Evolutionary conservation across 345 rosid species (phyloP), one percentile per base, ranked within the genome.

Genomic region (Carallia brachiata): DNA sequence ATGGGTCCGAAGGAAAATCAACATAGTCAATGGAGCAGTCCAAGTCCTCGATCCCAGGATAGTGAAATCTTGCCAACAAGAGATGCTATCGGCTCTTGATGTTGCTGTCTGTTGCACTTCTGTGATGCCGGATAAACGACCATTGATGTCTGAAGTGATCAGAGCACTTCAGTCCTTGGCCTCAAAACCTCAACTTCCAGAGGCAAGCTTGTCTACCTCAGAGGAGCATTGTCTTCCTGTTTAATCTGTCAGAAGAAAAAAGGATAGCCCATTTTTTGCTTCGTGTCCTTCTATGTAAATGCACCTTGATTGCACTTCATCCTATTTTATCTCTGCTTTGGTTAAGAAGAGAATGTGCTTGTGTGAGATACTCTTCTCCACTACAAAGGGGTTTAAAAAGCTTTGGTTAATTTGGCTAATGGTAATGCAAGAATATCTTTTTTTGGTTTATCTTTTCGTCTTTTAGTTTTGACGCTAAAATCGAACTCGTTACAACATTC

Each of bases 1-100:
- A 77, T 89, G 88, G 89, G 96, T 94, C 56, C 80, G 98, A 44
- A 81, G 98, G 78, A 94, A 86, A 82, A 89, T 94, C 81, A 91
- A 94, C 87, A 78, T 94, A 61, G 76, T 82, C 7, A 79, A 87
- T 19, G 98, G 98, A 27, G 89, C 88, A 52, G 57, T 70, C 15
- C 86, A 84, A 75, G 90, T 91, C 78, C 84, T 94, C 32, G 98
- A 93, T 77, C 81, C 88, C 5, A 88, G 78, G 68, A 83, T 91
- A 73, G 78, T 84, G 10, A 71, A 71, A 62, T 74, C 80, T 66
- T 82, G 57, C 23, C 85, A 81, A 40, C 73, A 77, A 74, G 89
- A 84, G 62, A 89, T 94, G 96, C 80, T 86, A 32, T 89, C 71
- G 74, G 88, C 88, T 61, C 83, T 94, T 27, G 92, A 91, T 19